Evolutionary conservation across 306 rosid genomes (phyloP), one percentile per base, ranked within the genome.

Genomic region (Prosopis cineraria): DNA sequence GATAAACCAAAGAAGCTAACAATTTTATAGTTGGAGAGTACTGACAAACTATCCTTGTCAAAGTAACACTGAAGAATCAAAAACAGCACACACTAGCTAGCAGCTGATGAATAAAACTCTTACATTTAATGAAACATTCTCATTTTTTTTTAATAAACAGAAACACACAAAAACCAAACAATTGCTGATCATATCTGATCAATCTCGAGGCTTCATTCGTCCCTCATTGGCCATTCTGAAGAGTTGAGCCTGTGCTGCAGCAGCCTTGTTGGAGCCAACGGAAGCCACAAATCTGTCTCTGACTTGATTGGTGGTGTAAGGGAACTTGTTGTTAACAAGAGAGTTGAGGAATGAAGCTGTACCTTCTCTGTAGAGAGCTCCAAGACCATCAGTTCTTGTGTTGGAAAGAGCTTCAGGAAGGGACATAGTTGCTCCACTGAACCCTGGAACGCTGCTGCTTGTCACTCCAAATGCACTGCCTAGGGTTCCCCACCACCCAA

Each of bases 201-300:
- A 91, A 6, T 79, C 79, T 68, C 79, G 65, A 17, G 90, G 86
- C 84, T 89, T 91, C 80, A 87, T 80, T 69, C 79, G 78, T 1
- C 97, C 95, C 82, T 92, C 97, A 20, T 94, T 94, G 83, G 98
- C 98, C 79, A 86, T 78, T 90, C 85, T 90, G 95, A 94, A 94
- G 78, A 86, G 77, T 0, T 81, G 84, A 24, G 97, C 97, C 53
- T 94, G 98, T 53, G 82, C 53, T 27, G 85, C 75, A 47, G 97
- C 97, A 0, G 93, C 97, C 72, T 82, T 91, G 91, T 89, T 87
- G 16, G 98, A 92, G 58, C 75, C 52, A 31, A 91, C 83, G 12
- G 95, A 88, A 1, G 89, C 72, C 17, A 81, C 81, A 79, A 95
- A 95, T 34, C 82, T 78, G 27, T 88, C 88, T 78, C 87, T 86